These are phyloP conservation scores for Chlamydomonas sp. DNA, from an alignment of 139 green algal species.

Conservation along the genomic window DNA sequence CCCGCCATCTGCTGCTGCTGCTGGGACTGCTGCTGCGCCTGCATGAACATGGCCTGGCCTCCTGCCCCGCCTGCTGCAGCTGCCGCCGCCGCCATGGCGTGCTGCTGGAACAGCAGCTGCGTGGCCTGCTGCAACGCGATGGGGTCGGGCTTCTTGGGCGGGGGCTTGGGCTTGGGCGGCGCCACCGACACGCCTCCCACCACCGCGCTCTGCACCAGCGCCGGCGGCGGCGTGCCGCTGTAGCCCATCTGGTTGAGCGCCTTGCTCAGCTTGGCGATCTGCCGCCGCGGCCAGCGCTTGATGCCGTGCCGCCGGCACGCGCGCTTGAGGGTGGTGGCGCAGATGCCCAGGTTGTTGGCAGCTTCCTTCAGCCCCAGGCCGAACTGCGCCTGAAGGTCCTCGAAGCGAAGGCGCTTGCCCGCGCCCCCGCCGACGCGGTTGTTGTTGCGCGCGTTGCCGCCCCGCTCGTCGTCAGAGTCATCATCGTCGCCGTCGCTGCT, in stretches of 20 bases:
- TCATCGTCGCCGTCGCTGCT: constrained; percentile 41
- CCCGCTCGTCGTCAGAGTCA: constrained; percentile 18
- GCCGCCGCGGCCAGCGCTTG: constrained; percentile 82
- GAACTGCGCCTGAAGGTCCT: constrained; percentile 88
- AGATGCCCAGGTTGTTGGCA: constrained; percentile 85
- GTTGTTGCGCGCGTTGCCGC: constrained; percentile 10
- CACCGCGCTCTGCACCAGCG: constrained; percentile 30
- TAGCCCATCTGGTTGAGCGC: constrained; percentile 59
- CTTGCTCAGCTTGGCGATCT: constrained; percentile 66
- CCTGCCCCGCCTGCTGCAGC: neutral
- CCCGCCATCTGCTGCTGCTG: constrained; percentile 14
- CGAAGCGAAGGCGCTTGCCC: constrained; percentile 64
- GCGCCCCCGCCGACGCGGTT: constrained; percentile 54
- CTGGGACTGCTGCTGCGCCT: constrained; percentile 6
- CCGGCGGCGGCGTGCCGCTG: constrained; percentile 25
- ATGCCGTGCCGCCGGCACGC: constrained; percentile 88
- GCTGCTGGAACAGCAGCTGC: constrained; percentile 29
- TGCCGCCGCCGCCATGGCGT: neutral
- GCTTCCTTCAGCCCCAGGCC: constrained; percentile 88
- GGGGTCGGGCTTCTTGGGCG: constrained; percentile 13
- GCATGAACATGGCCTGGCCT: constrained; percentile 1
- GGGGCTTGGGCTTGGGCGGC: constrained; percentile 23
- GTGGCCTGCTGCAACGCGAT: constrained; percentile 29
- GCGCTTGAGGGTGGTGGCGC: constrained; percentile 90
- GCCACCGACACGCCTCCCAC: neutral